A percentile compares a stretch with the other conserved stretches of the same genome.
These are phyloP conservation scores for Ceratocystis ficicola DNA, from an alignment of 2,329 filamentous ascomycete genomes.

Conservation along the genomic window DNA sequence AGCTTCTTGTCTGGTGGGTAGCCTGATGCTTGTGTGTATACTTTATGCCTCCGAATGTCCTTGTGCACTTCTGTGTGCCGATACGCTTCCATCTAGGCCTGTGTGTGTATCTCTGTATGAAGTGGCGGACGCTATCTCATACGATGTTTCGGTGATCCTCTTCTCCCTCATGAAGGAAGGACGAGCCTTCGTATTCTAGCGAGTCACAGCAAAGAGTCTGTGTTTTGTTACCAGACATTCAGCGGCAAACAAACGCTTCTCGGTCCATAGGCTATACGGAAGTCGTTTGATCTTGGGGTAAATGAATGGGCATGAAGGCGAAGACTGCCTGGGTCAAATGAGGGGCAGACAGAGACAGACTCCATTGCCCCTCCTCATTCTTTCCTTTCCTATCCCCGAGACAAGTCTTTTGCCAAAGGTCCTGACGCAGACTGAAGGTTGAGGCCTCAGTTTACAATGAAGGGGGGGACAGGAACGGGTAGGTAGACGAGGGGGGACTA, in stretches of 20 bases:
- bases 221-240: constrained; percentile 9
- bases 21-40: too few relatives aligned
- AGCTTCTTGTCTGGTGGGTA: too few relatives aligned
- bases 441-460: background rate
- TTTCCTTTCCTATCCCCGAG: constrained; percentile 5
- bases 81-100: background rate
- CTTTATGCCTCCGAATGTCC: background rate
- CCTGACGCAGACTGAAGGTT: background rate
- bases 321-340: background rate
- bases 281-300: background rate
- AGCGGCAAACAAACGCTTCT: background rate
- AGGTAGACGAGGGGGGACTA: too few relatives aligned
- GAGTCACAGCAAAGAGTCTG: background rate
- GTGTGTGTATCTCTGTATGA: background rate
- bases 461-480: too few relatives aligned
- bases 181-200: constrained; percentile 2
- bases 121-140: constrained; percentile 2
- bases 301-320: background rate
- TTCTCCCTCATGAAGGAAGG: background rate
- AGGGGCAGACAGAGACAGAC: background rate
- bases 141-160: constrained; percentile 3
- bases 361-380: background rate
- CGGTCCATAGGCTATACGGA: background rate
- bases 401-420: constrained; percentile 11
- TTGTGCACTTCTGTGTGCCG: background rate